phyloP scores from a whole-genome alignment of 805 yeast genomes.

The Candida xyloterini region DNA sequence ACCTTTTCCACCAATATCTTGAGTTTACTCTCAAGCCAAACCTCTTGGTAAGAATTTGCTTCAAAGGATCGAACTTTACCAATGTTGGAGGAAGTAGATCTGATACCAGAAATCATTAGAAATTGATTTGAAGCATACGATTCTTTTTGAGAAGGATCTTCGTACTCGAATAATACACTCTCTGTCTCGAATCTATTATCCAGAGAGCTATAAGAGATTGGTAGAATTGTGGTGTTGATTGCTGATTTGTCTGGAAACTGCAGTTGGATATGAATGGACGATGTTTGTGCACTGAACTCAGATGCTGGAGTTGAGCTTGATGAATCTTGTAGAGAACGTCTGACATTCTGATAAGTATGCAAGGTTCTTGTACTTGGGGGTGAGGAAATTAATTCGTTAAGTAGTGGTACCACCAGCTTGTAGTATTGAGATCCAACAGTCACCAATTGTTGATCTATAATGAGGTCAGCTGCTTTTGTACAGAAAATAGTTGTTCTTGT shows the following conservation, averaged over 20 bases:
- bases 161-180: constrained; percentile 29
- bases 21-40: constrained; percentile 16
- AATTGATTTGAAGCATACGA: constrained; percentile 18
- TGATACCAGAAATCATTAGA: constrained; percentile 25
- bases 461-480: constrained; percentile 39
- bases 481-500: constrained; percentile 39
- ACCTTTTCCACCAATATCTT: constrained; percentile 26
- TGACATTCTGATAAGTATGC: neutral
- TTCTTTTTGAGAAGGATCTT: constrained; percentile 1
- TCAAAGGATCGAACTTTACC: constrained; percentile 25
- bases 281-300: constrained; percentile 39
- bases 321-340: neutral
- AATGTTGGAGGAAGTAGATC: neutral
- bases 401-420: constrained; percentile 15
- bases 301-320: constrained; percentile 1
- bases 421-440: constrained; percentile 9
- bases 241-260: constrained; percentile 18
- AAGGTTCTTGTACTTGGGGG: neutral
- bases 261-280: constrained; percentile 33
- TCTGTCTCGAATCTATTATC: constrained; percentile 34
- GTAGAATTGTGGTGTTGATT: constrained; percentile 36
- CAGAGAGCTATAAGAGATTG: constrained; percentile 42
- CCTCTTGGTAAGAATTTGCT: constrained; percentile 29
- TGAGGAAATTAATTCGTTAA: constrained; percentile 2
- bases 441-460: constrained; percentile 16